Evolutionary conservation across 1,284 basidiomycete species (phyloP).

Genomic region (Grifola frondosa): DNA sequence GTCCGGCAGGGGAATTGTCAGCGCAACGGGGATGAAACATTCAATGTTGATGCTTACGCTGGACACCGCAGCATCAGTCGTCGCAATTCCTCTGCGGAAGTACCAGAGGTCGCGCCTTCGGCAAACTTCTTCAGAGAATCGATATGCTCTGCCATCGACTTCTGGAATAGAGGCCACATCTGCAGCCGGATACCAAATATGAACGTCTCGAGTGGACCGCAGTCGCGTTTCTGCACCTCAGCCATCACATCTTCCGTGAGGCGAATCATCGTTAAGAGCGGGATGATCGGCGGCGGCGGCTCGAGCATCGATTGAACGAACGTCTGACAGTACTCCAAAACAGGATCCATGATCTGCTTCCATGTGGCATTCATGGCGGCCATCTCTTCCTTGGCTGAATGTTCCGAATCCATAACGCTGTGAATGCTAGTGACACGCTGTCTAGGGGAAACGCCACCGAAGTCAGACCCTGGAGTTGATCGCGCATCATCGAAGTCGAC

Average conservation of each 20-base stretch:
- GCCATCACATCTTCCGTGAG: slow-evolving; percentile 76
- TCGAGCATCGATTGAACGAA: slow-evolving; percentile 68
- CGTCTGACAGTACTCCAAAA: slow-evolving; percentile 79
- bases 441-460: slow-evolving; percentile 23
- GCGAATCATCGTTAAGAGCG: slow-evolving; percentile 86
- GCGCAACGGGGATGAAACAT: background rate
- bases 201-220: slow-evolving; percentile 76
- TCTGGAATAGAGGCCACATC: slow-evolving; percentile 92
- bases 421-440: slow-evolving; percentile 29
- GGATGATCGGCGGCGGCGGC: slow-evolving; percentile 66
- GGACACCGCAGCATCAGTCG: slow-evolving; percentile 69
- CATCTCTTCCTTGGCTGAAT: slow-evolving; percentile 53
- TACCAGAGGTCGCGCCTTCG: slow-evolving; percentile 67
- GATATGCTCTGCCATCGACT: slow-evolving; percentile 80
- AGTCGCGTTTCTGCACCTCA: slow-evolving; percentile 74
- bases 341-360: slow-evolving; percentile 91
- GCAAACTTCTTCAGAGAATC: slow-evolving; percentile 81
- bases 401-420: slow-evolving; percentile 24
- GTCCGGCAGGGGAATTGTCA: slow-evolving; percentile 10
- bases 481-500: slow-evolving; percentile 31
- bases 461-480: slow-evolving; percentile 28
- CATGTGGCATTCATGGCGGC: slow-evolving; percentile 63
- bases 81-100: slow-evolving; percentile 60
- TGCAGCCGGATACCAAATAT: slow-evolving; percentile 77
- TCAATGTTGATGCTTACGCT: slow-evolving; percentile 57